phyloP scores from a whole-genome alignment of 805 yeast genomes.

The Hanseniaspora lachancei region DNA sequence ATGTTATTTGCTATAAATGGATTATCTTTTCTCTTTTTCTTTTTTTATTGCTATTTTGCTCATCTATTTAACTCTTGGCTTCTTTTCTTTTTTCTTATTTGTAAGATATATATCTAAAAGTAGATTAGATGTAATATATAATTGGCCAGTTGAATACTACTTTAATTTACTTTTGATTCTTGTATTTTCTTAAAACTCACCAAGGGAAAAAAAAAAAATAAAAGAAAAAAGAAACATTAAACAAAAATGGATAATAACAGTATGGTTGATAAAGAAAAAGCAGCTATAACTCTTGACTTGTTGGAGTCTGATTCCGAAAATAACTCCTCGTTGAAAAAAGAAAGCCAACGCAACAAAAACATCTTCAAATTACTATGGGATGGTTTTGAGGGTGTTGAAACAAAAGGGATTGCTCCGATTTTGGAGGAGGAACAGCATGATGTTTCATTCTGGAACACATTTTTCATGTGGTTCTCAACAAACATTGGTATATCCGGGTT shows the following conservation, averaged over 20 bases:
- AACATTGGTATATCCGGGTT: constrained; percentile 76
- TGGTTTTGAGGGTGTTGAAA: constrained; percentile 46
- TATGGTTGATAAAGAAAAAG: not conserved
- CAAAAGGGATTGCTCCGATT: constrained; percentile 29
- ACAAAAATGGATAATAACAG: not conserved
- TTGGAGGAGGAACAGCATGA: constrained; percentile 46
- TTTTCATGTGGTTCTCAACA: constrained; percentile 85
- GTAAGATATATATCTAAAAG: too few species aligned
- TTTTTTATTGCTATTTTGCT: not conserved
- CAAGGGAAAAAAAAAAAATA: not conserved
- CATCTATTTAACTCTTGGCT: too few species aligned
- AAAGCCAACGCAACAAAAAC: constrained; percentile 22
- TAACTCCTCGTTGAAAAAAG: not conserved
- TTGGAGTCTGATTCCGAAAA: not conserved
- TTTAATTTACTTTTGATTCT: too few species aligned
- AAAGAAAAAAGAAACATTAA: not conserved
- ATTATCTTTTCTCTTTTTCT: not conserved
- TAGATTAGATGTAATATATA: too few species aligned
- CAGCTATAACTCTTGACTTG: not conserved
- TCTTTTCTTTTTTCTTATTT: too few species aligned
- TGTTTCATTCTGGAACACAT: constrained; percentile 24
- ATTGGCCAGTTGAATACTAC: too few species aligned
- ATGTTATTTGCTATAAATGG: too few species aligned
- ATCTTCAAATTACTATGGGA: constrained; percentile 54
- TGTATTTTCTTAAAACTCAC: not conserved